These are phyloP conservation scores for Leccinellum luteum DNA, from an alignment of 768 basidiomycete species.

Conservation along the genomic window DNA sequence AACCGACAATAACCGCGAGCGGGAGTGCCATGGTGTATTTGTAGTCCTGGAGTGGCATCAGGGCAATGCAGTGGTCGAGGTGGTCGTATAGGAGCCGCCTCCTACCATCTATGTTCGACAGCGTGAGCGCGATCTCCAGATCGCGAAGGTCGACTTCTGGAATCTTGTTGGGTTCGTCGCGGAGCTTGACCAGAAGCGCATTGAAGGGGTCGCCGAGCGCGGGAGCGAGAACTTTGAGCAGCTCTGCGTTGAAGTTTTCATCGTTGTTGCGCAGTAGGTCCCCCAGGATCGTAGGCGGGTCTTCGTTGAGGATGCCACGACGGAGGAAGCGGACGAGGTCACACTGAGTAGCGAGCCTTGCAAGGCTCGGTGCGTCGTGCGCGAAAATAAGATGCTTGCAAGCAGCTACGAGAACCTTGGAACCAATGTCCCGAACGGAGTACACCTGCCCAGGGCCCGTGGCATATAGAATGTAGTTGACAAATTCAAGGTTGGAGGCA, in stretches of 20 bases:
- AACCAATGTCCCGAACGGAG: background rate
- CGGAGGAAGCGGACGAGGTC: constrained; percentile 2
- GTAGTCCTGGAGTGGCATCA: background rate
- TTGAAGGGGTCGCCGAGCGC: constrained; percentile 4
- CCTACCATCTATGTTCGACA: background rate
- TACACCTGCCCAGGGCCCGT: constrained; percentile 1
- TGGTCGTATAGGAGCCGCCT: background rate
- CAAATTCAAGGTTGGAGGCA: background rate
- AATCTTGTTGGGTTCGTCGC: background rate
- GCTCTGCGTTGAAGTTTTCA: background rate
- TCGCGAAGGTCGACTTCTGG: constrained; percentile 2
- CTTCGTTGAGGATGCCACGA: background rate
- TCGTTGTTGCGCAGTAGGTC: background rate
- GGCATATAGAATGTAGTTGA: constrained; percentile 4
- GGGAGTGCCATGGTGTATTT: constrained; percentile 3
- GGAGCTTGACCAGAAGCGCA: constrained; percentile 1
- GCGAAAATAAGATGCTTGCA: background rate
- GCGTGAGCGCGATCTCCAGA: constrained; percentile 5
- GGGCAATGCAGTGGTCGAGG: background rate
- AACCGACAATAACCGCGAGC: background rate
- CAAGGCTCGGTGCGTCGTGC: background rate
- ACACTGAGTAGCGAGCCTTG: background rate
- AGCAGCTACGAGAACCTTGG: background rate
- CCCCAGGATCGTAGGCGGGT: constrained; percentile 5
- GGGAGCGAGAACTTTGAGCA: constrained; percentile 1